Conservation (phyloP, 164 flowering plant genomes). For the Sextonia rubra region DNA sequence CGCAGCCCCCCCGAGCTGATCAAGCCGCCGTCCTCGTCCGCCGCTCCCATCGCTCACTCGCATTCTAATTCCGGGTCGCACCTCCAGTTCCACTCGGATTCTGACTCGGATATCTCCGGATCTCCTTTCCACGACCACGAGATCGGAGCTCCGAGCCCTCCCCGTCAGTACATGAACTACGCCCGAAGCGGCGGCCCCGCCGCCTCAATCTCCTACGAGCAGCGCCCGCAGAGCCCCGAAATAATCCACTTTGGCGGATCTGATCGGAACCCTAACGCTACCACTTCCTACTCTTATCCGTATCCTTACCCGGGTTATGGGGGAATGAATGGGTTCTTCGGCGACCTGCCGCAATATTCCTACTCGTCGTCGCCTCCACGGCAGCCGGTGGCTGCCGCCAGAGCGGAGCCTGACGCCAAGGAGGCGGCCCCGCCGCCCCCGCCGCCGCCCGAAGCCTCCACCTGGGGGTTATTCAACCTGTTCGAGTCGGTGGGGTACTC, state of each 20-base stretch:
- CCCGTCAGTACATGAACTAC: slow-evolving; percentile 43
- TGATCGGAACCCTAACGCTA: slow-evolving; percentile 22
- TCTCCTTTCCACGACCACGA: slow-evolving; percentile 24
- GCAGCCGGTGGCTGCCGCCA: slow-evolving; percentile 7
- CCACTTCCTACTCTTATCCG: slow-evolving; percentile 14
- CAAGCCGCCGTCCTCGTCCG: not conserved
- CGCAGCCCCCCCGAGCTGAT: not conserved
- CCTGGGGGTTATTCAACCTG: slow-evolving; percentile 85
- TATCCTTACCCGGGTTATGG: slow-evolving; percentile 24
- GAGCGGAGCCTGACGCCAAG: slow-evolving; percentile 28
- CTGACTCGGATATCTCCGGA: slow-evolving; percentile 30
- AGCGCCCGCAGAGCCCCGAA: slow-evolving; percentile 48
- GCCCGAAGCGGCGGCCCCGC: slow-evolving; percentile 52
- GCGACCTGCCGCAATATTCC: slow-evolving; percentile 12
- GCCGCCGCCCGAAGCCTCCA: slow-evolving; percentile 55
- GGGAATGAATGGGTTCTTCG: slow-evolving; percentile 21
- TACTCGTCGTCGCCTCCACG: slow-evolving; percentile 19
- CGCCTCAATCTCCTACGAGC: slow-evolving; percentile 55
- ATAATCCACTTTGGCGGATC: slow-evolving; percentile 44
- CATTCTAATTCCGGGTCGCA: slow-evolving; percentile 34
- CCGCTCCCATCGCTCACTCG: slow-evolving; percentile 9
- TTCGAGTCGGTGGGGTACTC: slow-evolving; percentile 49
- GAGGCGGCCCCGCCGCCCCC: slow-evolving; percentile 63
- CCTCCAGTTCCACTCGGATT: slow-evolving; percentile 25
- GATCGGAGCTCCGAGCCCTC: slow-evolving; percentile 3